These are phyloP conservation scores for Atkinsonella hypoxylon DNA, from an alignment of 2,329 filamentous ascomycete species.

Conservation along the genomic window DNA sequence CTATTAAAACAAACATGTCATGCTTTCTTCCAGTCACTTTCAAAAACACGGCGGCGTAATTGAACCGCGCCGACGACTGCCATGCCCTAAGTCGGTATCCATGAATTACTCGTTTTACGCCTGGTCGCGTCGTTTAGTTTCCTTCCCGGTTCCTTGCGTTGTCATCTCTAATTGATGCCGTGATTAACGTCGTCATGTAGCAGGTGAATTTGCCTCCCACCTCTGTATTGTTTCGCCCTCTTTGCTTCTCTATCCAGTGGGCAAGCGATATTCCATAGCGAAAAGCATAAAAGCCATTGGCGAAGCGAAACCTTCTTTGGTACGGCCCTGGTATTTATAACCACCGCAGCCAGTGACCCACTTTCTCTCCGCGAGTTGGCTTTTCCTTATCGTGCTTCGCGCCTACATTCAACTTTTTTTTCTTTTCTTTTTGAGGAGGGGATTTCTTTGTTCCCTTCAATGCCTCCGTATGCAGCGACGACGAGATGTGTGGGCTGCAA, in stretches of 20 bases:
- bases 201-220: neutral
- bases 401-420: neutral
- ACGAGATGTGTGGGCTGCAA: neutral
- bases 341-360: neutral
- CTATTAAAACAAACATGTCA: slow-evolving; percentile 7
- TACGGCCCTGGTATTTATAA: no score
- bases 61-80: neutral
- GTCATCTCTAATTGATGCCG: slow-evolving; percentile 1
- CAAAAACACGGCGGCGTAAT: neutral
- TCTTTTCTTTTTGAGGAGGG: neutral
- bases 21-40: slow-evolving; percentile 1
- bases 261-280: neutral
- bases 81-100: neutral
- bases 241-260: no score
- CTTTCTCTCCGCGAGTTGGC: neutral
- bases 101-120: neutral
- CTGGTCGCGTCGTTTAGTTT: neutral
- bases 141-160: neutral
- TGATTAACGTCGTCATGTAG: neutral
- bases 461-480: neutral
- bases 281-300: neutral
- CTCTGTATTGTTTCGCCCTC: neutral
- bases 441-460: neutral
- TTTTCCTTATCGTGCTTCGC: neutral
- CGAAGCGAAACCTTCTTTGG: neutral